Base-by-base conservation (phyloP, 2,329 filamentous ascomycete species). In the Colletotrichum salicis region DNA sequence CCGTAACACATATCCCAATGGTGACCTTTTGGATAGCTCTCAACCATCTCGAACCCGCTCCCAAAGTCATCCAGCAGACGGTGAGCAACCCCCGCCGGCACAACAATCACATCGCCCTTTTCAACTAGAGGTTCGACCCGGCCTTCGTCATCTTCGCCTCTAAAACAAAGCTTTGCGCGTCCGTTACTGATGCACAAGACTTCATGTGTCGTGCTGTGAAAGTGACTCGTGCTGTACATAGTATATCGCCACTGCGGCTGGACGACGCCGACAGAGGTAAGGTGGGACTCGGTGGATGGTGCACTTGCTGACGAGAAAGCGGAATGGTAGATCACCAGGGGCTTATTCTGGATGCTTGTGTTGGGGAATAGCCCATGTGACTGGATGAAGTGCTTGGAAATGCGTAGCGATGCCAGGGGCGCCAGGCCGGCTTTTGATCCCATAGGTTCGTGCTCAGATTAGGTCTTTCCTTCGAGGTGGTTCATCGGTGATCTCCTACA, bases 1-100 rank as follows among this genome's bases (percentile, higher is more conserved):
- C 91, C 91, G 82, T 93, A 92, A 75, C 91, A 93, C 92, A 94
- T 93, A 79, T 93, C 91, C 90, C 90, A 94, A 22, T 83, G 85
- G 19, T 82, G 82, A 0, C 85, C 87, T 29, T 74, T 81, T 0
- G 90, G 91, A 83, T 94, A 93, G 59, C 86, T 86, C 1, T 91
- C 92, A 0, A 93, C 87, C 91, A 93, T 92, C 77, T 88, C 81
- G 77, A 93, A 93, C 1, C 81, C 84, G 2, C 85, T 83, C 1
- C 71, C 74, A 22, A 86, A 64, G 77, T 93, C 89, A 72, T 90
- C 84, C 15, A 92, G 75, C 70, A 93, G 79, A 6, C 89, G 83
- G 83, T 94, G 91, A 3, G 85, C 87, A 24, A 93, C 89, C 0
- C 91, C 91, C 0, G 91, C 91, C 0, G 91, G 91, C 12, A 93